Evolutionary conservation across 192 early-diverging fungal genomes (phyloP).

Genomic region (Helicostylum pulchrum): DNA sequence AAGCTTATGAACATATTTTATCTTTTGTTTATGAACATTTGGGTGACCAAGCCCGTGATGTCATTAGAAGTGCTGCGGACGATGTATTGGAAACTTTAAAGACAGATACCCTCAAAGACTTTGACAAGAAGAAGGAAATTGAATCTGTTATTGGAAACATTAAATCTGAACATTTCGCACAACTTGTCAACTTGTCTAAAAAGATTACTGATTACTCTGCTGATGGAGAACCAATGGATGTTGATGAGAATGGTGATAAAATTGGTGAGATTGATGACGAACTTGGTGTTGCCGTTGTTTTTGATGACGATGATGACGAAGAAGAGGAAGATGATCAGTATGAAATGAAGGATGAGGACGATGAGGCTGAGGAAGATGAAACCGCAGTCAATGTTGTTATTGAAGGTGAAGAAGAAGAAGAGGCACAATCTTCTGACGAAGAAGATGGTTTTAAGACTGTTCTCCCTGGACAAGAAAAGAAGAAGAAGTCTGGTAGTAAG

Average conservation of each 20-base stretch:
- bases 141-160: slow-evolving; percentile 72
- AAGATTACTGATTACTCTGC: slow-evolving; percentile 88
- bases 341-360: slow-evolving; percentile 55
- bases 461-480: slow-evolving; percentile 24
- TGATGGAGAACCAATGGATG: slow-evolving; percentile 50
- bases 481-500: slow-evolving; percentile 33
- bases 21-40: slow-evolving; percentile 77
- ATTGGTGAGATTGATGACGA: slow-evolving; percentile 77
- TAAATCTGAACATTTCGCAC: slow-evolving; percentile 79
- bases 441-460: slow-evolving; percentile 55
- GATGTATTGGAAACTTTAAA: slow-evolving; percentile 81
- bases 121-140: slow-evolving; percentile 83
- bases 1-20: slow-evolving; percentile 86
- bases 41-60: slow-evolving; percentile 89
- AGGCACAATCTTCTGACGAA: slow-evolving; percentile 53
- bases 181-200: slow-evolving; percentile 88
- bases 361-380: slow-evolving; percentile 55
- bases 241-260: slow-evolving; percentile 55
- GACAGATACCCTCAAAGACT: slow-evolving; percentile 79
- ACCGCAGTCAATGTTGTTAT: slow-evolving; percentile 32
- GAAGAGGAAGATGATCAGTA: slow-evolving; percentile 70
- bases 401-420: slow-evolving; percentile 48
- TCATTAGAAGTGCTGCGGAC: slow-evolving; percentile 86
- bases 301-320: slow-evolving; percentile 93
- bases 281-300: slow-evolving; percentile 90